These are phyloP conservation scores for Inga oerstediana DNA, from an alignment of 306 rosid species.

Conservation along the genomic window DNA sequence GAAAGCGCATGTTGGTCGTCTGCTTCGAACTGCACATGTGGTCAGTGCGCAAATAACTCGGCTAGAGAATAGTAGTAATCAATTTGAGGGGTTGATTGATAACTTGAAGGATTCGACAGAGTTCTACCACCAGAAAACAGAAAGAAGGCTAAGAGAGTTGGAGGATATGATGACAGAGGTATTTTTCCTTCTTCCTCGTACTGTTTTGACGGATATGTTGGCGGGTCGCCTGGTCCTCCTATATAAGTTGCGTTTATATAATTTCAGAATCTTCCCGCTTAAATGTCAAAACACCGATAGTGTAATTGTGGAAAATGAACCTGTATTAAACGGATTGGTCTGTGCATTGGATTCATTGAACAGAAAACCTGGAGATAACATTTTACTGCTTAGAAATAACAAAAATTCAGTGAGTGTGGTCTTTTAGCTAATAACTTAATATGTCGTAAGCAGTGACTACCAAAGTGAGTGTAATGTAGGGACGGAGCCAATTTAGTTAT, in stretches of 20 bases:
- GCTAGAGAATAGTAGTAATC: not conserved
- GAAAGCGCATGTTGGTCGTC: conserved; percentile 2
- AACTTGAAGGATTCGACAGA: not conserved
- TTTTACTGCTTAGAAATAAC: not conserved
- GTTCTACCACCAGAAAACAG: not conserved
- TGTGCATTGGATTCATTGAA: not conserved
- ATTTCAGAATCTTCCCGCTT: not conserved
- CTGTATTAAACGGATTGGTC: not conserved
- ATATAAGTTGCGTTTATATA: not conserved
- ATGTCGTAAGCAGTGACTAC: not conserved
- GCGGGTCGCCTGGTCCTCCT: not conserved
- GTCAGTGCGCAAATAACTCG: not conserved
- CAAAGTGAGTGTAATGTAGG: not conserved
- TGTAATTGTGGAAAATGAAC: not conserved
- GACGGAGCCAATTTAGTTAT: not conserved
- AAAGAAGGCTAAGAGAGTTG: not conserved
- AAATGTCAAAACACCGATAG: not conserved
- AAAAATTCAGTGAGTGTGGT: not conserved
- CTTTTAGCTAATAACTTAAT: not conserved
- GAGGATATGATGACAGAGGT: conserved; percentile 14
- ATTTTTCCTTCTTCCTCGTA: not conserved
- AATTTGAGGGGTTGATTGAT: not conserved
- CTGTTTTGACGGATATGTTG: not conserved
- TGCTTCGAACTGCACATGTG: conserved; percentile 7
- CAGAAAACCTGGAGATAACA: not conserved